Evolutionary conservation across 129 eudicot species (phyloP).

Genomic region (Chrysanthemum seticuspe): DNA sequence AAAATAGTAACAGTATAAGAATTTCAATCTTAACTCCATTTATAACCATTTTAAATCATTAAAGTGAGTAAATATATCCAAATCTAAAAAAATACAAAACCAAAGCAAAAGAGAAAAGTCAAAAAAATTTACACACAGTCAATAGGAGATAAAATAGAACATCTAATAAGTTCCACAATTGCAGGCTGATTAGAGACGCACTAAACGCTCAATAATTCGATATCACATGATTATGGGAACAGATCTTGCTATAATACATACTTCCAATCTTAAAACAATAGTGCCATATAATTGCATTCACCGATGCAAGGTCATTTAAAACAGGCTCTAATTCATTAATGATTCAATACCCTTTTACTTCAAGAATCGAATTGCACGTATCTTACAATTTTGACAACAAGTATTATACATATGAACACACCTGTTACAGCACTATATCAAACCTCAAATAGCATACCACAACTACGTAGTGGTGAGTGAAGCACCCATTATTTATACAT

Average conservation of each 20-base stretch:
- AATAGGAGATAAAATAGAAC: not conserved
- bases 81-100: not conserved
- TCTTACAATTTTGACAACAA: constrained; percentile 7
- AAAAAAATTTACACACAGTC: constrained; percentile 7
- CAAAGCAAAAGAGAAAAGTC: not conserved
- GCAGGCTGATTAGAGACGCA: constrained; percentile 1
- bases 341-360: constrained; percentile 4
- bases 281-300: constrained; percentile 10
- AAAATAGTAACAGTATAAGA: not conserved
- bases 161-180: constrained; percentile 3
- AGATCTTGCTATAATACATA: not conserved
- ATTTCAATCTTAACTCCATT: constrained; percentile 5
- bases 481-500: constrained; percentile 4
- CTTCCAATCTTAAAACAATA: constrained; percentile 8
- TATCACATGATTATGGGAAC: constrained; percentile 17
- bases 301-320: not conserved
- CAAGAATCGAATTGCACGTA: not conserved
- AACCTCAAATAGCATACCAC: constrained; percentile 13
- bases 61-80: constrained; percentile 2
- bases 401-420: not conserved
- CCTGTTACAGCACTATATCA: constrained; percentile 5
- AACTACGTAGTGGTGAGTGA: not conserved
- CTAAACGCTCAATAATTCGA: constrained; percentile 11
- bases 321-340: not conserved
- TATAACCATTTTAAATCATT: constrained; percentile 5